Conservation (phyloP, 2,329 filamentous ascomycete species). For the Rhynchosporium secalis region DNA sequence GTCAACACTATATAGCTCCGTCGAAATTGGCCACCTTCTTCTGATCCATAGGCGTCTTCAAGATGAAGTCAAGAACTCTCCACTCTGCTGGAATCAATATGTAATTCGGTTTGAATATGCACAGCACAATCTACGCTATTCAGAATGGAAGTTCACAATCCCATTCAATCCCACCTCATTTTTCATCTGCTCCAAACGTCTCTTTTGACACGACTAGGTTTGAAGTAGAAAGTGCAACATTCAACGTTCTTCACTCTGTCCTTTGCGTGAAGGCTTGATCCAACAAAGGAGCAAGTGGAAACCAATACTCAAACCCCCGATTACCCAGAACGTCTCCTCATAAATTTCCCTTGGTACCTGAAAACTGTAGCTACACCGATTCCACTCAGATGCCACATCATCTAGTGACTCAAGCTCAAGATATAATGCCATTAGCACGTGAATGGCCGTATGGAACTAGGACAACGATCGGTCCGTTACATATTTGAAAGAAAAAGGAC, state of each 20-base stretch:
- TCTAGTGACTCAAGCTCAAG: constrained; percentile 68
- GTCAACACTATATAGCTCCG: no score
- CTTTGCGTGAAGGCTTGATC: constrained; percentile 59
- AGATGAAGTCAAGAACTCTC: no score
- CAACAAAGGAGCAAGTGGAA: constrained; percentile 67
- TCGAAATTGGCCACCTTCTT: no score
- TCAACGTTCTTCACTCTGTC: constrained; percentile 48
- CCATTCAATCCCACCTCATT: no score
- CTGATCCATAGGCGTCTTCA: no score
- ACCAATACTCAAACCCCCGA: constrained; percentile 71
- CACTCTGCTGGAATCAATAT: no score
- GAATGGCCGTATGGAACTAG: constrained; percentile 83
- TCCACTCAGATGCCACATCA: constrained; percentile 83
- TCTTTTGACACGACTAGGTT: no score
- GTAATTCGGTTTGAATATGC: no score
- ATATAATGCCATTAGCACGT: constrained; percentile 71
- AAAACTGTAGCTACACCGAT: constrained; percentile 84
- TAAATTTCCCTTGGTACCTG: constrained; percentile 72
- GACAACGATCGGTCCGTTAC: constrained; percentile 84
- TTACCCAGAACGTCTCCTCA: constrained; percentile 74
- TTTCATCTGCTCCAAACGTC: no score
- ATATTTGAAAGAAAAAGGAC: constrained; percentile 80
- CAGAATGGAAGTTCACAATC: no score
- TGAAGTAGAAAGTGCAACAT: background rate
- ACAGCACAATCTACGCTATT: no score